These are phyloP conservation scores for Podospora comata DNA, from an alignment of 495 filamentous ascomycete species.

Conservation along the genomic window DNA sequence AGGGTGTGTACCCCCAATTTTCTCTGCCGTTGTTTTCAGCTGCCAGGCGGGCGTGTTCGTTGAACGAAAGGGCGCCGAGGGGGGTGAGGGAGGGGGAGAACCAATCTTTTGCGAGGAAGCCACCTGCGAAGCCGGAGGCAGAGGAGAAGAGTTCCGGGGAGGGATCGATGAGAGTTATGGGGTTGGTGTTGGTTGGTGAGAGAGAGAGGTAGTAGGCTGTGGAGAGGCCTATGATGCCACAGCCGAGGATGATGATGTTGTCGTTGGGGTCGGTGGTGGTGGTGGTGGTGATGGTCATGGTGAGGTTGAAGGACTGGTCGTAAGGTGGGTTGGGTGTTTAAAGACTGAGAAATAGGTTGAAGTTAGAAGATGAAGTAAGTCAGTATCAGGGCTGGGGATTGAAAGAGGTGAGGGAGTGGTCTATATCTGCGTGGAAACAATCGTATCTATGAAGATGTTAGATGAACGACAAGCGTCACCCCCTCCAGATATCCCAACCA, in stretches of 20 bases:
- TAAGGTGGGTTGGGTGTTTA: background rate
- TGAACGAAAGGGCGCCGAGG: slow-evolving; percentile 65
- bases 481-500: background rate
- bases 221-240: slow-evolving; percentile 75
- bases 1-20: slow-evolving; percentile 67
- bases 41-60: slow-evolving; percentile 62
- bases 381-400: background rate
- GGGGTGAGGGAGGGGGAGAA: slow-evolving; percentile 52
- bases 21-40: slow-evolving; percentile 54
- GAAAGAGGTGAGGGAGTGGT: background rate
- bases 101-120: slow-evolving; percentile 76
- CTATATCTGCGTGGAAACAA: too few relatives aligned
- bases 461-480: background rate
- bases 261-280: slow-evolving; percentile 26
- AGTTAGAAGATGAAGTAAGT: background rate
- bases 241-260: slow-evolving; percentile 67
- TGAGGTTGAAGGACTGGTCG: background rate
- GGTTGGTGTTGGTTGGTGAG: slow-evolving; percentile 43
- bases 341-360: background rate
- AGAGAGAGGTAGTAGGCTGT: slow-evolving; percentile 72
- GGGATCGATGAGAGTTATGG: slow-evolving; percentile 68
- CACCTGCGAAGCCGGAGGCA: slow-evolving; percentile 70
- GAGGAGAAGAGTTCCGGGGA: slow-evolving; percentile 63
- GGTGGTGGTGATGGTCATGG: background rate
- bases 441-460: too few relatives aligned